These are phyloP conservation scores for Pythium aphanidermatum DNA, from an alignment of 352 stramenopile genomes.

Conservation along the genomic window DNA sequence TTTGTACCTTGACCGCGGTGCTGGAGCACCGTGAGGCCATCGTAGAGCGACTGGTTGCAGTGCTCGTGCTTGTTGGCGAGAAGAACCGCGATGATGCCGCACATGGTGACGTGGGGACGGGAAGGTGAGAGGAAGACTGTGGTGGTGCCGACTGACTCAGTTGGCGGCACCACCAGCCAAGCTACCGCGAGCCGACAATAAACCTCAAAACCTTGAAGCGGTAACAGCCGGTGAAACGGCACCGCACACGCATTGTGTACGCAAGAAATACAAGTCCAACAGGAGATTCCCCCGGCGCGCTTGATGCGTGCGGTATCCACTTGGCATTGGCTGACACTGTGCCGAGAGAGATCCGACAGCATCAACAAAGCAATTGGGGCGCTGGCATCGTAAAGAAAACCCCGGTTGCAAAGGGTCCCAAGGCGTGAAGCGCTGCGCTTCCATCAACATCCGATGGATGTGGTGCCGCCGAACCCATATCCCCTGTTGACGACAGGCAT, in stretches of 20 bases:
- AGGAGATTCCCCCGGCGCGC: too few species aligned
- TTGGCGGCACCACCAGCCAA: slow-evolving; percentile 21
- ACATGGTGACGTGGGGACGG: slow-evolving; percentile 77
- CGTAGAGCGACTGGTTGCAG: slow-evolving; percentile 94
- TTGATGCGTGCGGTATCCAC: too few species aligned
- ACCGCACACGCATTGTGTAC: slow-evolving; percentile 2
- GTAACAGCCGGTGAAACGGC: slow-evolving; percentile 11
- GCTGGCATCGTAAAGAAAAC: too few species aligned
- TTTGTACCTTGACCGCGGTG: slow-evolving; percentile 93
- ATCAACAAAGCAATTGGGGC: too few species aligned
- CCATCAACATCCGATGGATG: too few species aligned
- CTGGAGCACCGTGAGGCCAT: slow-evolving; percentile 97
- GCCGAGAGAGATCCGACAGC: too few species aligned
- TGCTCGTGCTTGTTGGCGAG: slow-evolving; percentile 93
- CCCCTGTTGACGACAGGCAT: too few species aligned
- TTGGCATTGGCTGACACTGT: too few species aligned
- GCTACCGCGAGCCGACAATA: slow-evolving; percentile 3
- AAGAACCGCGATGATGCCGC: slow-evolving; percentile 96
- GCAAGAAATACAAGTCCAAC: slow-evolving; percentile 9
- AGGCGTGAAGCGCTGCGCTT: too few species aligned
- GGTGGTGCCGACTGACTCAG: slow-evolving; percentile 22
- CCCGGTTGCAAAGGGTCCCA: too few species aligned
- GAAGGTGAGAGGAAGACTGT: not conserved
- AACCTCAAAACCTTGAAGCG: slow-evolving; percentile 12
- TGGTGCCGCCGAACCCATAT: too few species aligned